A percentile compares a stretch with the other conserved stretches of the same genome.
Conservation (phyloP, 306 rosid genomes). For the Hippophae tibetana region DNA sequence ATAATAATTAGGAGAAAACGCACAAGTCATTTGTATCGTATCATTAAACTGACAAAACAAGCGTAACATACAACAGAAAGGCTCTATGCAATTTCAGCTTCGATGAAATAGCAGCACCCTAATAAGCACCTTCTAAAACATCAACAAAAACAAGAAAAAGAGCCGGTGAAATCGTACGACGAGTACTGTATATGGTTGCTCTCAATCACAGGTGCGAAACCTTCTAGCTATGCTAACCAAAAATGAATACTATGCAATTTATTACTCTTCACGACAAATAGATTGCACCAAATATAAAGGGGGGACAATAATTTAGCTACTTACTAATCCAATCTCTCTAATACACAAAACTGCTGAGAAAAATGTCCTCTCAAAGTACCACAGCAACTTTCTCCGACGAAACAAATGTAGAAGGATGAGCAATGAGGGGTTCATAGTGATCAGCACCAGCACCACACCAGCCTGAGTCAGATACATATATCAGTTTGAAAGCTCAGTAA, state of each 20-base stretch:
- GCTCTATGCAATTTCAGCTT: conserved; percentile 25
- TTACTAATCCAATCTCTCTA: conserved; percentile 34
- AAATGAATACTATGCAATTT: conserved; percentile 26
- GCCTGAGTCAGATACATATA: conserved; percentile 39
- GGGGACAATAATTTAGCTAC: conserved; percentile 24
- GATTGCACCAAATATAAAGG: conserved; percentile 26
- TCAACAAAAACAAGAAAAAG: conserved; percentile 26
- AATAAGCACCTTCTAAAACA: conserved; percentile 32
- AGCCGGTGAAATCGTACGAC: conserved; percentile 32
- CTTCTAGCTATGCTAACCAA: conserved; percentile 33
- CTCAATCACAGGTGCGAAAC: conserved; percentile 36
- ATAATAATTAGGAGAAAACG: too few species aligned
- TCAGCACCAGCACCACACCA: conserved; percentile 99
- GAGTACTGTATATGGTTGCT: conserved; percentile 26
- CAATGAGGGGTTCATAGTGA: conserved; percentile 92
- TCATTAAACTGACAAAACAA: conserved; percentile 39
- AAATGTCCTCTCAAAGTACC: conserved; percentile 54
- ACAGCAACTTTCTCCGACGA: conserved; percentile 88
- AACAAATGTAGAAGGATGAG: conserved; percentile 53
- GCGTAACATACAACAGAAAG: conserved; percentile 40
- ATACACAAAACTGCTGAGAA: conserved; percentile 61
- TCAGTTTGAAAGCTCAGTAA: neutral
- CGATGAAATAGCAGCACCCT: conserved; percentile 34
- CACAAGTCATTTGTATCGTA: conserved; percentile 31
- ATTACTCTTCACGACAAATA: conserved; percentile 28